These are phyloP conservation scores for Lantana camara DNA, from an alignment of 257 asterid species.

Conservation along the genomic window DNA sequence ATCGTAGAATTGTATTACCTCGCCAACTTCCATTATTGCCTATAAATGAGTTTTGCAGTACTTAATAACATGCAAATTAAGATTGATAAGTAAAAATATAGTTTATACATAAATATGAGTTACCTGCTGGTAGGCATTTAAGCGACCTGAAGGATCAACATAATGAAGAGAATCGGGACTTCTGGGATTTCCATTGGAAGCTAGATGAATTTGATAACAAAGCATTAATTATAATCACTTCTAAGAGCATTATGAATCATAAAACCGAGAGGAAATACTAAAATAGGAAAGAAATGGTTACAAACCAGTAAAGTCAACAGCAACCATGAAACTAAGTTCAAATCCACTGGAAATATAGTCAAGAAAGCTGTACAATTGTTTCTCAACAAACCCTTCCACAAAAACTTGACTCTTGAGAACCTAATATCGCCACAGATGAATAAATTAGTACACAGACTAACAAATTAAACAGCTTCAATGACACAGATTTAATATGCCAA, in stretches of 20 bases:
- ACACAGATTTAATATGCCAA: slow-evolving; percentile 26
- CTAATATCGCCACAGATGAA: slow-evolving; percentile 41
- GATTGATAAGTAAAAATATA: background rate
- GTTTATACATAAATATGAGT: background rate
- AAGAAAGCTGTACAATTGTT: slow-evolving; percentile 65
- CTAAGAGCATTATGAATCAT: background rate
- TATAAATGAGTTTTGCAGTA: slow-evolving; percentile 28
- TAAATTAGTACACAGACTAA: background rate
- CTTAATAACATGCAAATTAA: background rate
- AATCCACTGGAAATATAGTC: slow-evolving; percentile 86
- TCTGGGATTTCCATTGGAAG: slow-evolving; percentile 73
- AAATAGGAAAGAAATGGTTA: slow-evolving; percentile 1
- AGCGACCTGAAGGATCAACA: slow-evolving; percentile 61
- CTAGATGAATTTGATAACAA: slow-evolving; percentile 35
- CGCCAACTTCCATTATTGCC: slow-evolving; percentile 87
- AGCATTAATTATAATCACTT: slow-evolving; percentile 9
- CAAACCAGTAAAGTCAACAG: slow-evolving; percentile 84
- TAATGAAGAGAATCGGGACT: slow-evolving; percentile 61
- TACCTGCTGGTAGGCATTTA: slow-evolving; percentile 83
- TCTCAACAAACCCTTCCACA: slow-evolving; percentile 63
- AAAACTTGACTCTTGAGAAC: slow-evolving; percentile 59
- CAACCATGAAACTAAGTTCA: slow-evolving; percentile 86
- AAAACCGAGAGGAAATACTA: background rate
- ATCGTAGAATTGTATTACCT: slow-evolving; percentile 83
- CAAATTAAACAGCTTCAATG: background rate